Conservation (phyloP, 805 yeast genomes). For the Myxozyma neotropica region DNA sequence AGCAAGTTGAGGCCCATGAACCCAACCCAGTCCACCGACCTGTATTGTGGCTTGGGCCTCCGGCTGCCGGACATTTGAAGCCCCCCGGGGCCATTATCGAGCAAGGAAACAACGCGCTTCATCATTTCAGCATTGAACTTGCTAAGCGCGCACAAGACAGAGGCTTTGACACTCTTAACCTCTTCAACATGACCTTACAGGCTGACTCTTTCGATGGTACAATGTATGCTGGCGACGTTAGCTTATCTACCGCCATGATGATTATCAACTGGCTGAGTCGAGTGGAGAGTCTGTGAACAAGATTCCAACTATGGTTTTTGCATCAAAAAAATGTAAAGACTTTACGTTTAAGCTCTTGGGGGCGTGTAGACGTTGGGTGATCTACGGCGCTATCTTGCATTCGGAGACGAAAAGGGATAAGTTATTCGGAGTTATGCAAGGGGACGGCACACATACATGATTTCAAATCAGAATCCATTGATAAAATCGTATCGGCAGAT, state of each 20-base stretch:
- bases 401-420: no score
- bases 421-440: no score
- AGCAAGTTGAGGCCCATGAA: slow-evolving; percentile 29
- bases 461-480: no score
- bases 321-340: neutral
- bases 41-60: slow-evolving; percentile 32
- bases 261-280: slow-evolving; percentile 32
- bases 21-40: slow-evolving; percentile 35
- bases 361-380: no score
- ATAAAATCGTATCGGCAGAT: no score
- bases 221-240: slow-evolving; percentile 31
- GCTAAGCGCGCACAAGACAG: slow-evolving; percentile 30
- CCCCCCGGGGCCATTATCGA: slow-evolving; percentile 35
- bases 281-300: slow-evolving; percentile 23
- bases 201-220: slow-evolving; percentile 34
- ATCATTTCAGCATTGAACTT: slow-evolving; percentile 28
- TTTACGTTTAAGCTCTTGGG: no score
- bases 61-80: slow-evolving; percentile 33
- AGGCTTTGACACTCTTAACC: slow-evolving; percentile 26
- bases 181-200: slow-evolving; percentile 31
- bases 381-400: no score
- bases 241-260: slow-evolving; percentile 32
- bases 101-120: slow-evolving; percentile 33
- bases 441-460: no score
- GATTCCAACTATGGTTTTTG: neutral